A percentile compares a stretch with the other conserved stretches of the same genome.
Evolutionary conservation across 352 stramenopile genomes (phyloP).

Genomic region (Phytophthora fragariaefolia): DNA sequence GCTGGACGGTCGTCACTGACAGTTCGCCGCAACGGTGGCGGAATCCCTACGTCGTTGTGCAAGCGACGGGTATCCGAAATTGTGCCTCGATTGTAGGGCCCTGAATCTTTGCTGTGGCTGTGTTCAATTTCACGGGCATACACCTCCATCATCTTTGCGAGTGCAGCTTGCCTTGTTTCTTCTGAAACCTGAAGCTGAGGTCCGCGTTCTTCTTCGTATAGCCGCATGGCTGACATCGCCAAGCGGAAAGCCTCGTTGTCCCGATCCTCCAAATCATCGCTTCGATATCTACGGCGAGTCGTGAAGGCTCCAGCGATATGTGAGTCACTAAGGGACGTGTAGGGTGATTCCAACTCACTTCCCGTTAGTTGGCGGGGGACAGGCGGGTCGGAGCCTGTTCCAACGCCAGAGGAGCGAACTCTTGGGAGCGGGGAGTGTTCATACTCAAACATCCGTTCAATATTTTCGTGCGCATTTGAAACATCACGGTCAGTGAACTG

Average conservation of each 20-base stretch:
- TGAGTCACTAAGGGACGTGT: constrained; percentile 32
- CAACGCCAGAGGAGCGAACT: constrained; percentile 15
- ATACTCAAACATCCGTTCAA: constrained; percentile 19
- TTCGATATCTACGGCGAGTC: constrained; percentile 24
- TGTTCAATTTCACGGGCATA: constrained; percentile 77
- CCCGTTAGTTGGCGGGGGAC: background rate
- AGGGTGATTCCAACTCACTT: constrained; percentile 31
- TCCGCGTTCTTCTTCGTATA: constrained; percentile 77
- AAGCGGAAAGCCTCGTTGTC: constrained; percentile 66
- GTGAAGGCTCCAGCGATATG: constrained; percentile 24
- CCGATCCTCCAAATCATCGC: constrained; percentile 26
- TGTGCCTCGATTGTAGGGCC: constrained; percentile 20
- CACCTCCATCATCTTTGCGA: constrained; percentile 81
- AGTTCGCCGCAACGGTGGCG: constrained; percentile 30
- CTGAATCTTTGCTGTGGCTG: constrained; percentile 27
- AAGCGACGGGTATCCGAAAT: constrained; percentile 27
- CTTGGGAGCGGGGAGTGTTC: constrained; percentile 13
- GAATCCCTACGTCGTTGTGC: constrained; percentile 19
- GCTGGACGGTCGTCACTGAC: constrained; percentile 31
- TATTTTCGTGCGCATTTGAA: constrained; percentile 1
- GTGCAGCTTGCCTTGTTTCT: constrained; percentile 59
- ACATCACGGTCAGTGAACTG: background rate
- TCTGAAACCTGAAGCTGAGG: constrained; percentile 51
- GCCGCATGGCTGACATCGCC: constrained; percentile 76
- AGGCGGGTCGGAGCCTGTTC: constrained; percentile 20